phyloP scores from a whole-genome alignment of 148 eudicot species.

The Gaultheria prostrata region DNA sequence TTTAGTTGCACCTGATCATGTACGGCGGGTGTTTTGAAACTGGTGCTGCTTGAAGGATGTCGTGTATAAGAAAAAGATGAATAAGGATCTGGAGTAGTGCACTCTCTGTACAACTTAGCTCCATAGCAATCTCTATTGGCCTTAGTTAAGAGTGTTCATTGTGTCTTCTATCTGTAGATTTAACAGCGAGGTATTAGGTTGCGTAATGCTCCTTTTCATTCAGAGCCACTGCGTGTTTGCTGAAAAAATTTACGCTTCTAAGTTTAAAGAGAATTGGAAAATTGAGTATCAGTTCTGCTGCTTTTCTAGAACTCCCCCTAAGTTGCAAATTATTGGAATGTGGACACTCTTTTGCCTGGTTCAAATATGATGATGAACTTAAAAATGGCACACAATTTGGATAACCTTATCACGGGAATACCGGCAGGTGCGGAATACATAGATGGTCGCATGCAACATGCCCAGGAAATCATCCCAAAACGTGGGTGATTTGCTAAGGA shows the following conservation, averaged over 20 bases:
- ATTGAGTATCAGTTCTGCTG: neutral
- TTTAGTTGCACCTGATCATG: neutral
- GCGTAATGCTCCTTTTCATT: neutral
- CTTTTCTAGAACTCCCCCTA: neutral
- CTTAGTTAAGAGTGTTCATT: neutral
- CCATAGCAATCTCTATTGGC: neutral
- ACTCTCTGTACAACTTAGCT: neutral
- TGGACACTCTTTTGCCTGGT: neutral
- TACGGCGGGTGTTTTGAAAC: neutral
- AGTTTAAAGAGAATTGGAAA: neutral
- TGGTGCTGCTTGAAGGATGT: neutral
- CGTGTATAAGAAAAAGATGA: neutral
- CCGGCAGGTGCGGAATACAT: neutral
- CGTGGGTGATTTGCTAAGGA: neutral
- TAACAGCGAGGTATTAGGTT: neutral
- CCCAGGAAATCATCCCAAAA: neutral
- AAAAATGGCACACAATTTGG: neutral
- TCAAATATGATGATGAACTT: neutral
- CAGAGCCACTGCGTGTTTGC: neutral
- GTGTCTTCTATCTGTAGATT: neutral
- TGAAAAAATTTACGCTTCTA: neutral
- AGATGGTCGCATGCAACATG: neutral
- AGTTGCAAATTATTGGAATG: neutral
- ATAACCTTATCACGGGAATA: neutral
- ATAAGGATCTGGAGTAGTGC: neutral